Conservation (phyloP, 257 asterid species). For the Solanum lignicaule region DNA sequence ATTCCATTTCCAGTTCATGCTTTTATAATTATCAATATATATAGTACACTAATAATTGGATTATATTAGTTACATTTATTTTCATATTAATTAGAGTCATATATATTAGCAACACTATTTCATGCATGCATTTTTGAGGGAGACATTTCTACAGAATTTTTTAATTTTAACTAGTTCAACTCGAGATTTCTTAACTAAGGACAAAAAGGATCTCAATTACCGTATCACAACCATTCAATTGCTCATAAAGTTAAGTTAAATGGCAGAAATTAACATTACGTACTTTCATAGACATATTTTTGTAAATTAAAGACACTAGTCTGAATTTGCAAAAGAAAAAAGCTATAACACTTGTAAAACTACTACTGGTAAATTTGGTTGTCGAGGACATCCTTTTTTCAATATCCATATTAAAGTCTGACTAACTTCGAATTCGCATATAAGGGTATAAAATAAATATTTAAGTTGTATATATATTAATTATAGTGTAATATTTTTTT, state of each 20-base stretch:
- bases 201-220: background rate
- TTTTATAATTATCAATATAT: background rate
- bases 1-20: background rate
- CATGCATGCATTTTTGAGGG: background rate
- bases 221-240: no score
- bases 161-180: no score
- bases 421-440: no score
- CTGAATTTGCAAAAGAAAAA: background rate
- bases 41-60: background rate
- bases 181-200: no score
- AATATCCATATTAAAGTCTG: no score
- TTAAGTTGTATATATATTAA: background rate
- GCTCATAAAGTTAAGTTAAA: background rate
- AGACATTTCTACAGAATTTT: background rate
- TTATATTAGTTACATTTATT: background rate
- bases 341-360: no score
- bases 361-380: background rate
- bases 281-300: background rate
- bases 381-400: background rate
- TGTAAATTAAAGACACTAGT: background rate
- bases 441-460: background rate
- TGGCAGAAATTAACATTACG: background rate
- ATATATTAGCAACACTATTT: background rate
- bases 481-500: no score
- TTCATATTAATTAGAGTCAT: background rate